Evolutionary conservation across 1,139 yeast species (phyloP), one percentile per base, ranked within the genome.

Genomic region (Yamadazyma membranifaciens): DNA sequence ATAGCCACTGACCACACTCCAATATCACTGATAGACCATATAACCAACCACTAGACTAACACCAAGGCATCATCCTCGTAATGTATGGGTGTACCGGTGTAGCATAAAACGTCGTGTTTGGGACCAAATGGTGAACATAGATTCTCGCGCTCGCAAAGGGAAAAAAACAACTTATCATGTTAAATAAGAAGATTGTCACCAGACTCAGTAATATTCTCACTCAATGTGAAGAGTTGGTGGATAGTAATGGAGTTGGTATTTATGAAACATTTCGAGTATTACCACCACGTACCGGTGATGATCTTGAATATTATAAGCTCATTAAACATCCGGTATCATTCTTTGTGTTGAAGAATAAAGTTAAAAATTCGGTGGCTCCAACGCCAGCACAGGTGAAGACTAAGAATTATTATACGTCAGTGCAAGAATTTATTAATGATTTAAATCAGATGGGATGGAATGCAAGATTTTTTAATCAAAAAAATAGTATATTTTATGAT

Each of bases 401-500:
- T 5, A 20, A 20, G 7, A 20, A 20, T 20, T 20, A 20, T 47
- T 89, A 88, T 62, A 59, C 67, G 9, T 67, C 69, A 39, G 80
- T 87, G 0, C 84, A 81, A 51, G 82, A 80, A 43, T 89, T 88
- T 59, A 65, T 91, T 33, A 75, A 70, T 44, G 97, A 89, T 59
- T 59, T 91, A 46, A 88, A 84, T 0, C 92, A 87, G 59, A 85
- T 91, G 37, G 77, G 87, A 1, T 87, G 95, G 89, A 91, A 91
- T 58, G 97, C 97, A 2, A 77, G 88, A 47, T 77, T 83, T 36
- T 91, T 83, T 62, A 91, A 91, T 59, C 81, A 81, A 44, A 81
- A 80, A 47, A 81, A 75, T 12, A 80, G 91, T 0, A 68, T 69
- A 12, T 83, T 85, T 38, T 86, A 84, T 60, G 69, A 72, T 30